Evolutionary conservation across 352 stramenopile species (phyloP), one percentile per base, ranked within the genome.

Genomic region (Pythium rhizo-oryzae): DNA sequence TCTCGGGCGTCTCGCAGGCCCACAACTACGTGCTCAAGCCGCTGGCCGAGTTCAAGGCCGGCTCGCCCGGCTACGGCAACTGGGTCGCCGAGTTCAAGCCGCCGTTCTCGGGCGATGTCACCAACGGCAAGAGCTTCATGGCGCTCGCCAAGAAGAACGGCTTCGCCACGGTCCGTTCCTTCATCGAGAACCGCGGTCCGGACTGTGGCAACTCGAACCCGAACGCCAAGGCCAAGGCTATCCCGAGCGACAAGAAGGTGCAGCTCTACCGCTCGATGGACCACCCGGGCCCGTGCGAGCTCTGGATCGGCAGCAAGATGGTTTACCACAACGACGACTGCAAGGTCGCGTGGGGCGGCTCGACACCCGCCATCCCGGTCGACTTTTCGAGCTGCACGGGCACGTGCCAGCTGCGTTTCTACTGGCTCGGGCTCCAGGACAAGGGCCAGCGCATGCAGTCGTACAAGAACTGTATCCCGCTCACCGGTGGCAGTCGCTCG

Each of bases 351-450:
- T 68, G 18, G 9, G 53, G 53, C 7, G 24, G 39, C 7, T 21
- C 43, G 13, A 60, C 61, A 21, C 51, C 61, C 12, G 24, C 23
- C 4, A 56, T 67, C 28, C 57, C 47, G 28, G 61, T 75, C 1
- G 50, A 72, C 51, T 75, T 64, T 46, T 71, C 63, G 18, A 39
- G 37, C 11, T 75, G 69, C 65, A 65, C 35, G 23, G 57, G 57
- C 39, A 57, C 51, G 47, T 75, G 69, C 46, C 51, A 51, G 55
- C 58, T 75, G 33, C 57, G 55, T n/a, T 71, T 75, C 54, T 75
- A 72, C 69, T 75, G 69, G 69, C 58, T 75, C 44, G 69, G 50
- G 4, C 61, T 75, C 39, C 69, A 75, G 52, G 60, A 67, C 60
- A 67, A 67, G 41, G 60, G 60, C 51, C 49, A 67, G 52, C 60